A percentile compares a stretch with the other conserved stretches of the same genome.
phyloP scores from a whole-genome alignment of 768 basidiomycete genomes.

The Boletus rufocinnamomeus region DNA sequence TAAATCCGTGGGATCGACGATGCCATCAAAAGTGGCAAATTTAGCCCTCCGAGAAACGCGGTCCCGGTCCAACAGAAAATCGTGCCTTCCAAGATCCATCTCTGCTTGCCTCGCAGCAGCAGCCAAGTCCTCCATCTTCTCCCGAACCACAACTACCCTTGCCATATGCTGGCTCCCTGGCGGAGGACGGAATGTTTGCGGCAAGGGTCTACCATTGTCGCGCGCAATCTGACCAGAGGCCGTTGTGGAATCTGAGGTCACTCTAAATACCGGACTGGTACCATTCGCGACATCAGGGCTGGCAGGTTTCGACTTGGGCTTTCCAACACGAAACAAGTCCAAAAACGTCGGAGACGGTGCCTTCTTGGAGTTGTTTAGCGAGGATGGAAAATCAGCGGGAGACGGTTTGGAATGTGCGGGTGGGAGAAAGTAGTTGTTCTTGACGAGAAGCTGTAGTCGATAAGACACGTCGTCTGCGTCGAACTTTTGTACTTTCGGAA shows the following conservation, averaged over 20 bases:
- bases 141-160: constrained; percentile 81
- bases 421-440: constrained; percentile 87
- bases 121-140: constrained; percentile 72
- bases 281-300: constrained; percentile 46
- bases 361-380: constrained; percentile 41
- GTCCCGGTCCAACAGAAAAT: constrained; percentile 48
- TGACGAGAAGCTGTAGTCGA: constrained; percentile 79
- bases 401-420: constrained; percentile 85
- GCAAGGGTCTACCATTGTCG: constrained; percentile 40
- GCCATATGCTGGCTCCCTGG: constrained; percentile 45
- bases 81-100: constrained; percentile 63
- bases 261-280: constrained; percentile 52
- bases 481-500: constrained; percentile 51
- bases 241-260: constrained; percentile 66
- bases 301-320: constrained; percentile 63
- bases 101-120: constrained; percentile 76
- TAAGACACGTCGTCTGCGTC: constrained; percentile 82
- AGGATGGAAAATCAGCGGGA: constrained; percentile 59
- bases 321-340: constrained; percentile 70
- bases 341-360: constrained; percentile 54
- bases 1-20: constrained; percentile 82
- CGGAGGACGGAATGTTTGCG: constrained; percentile 36
- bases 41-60: constrained; percentile 41
- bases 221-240: constrained; percentile 43
- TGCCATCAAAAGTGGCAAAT: constrained; percentile 47